Evolutionary conservation across 1,284 basidiomycete species (phyloP), one percentile per base, ranked within the genome.

Genomic region (Entoloma clypeatum): DNA sequence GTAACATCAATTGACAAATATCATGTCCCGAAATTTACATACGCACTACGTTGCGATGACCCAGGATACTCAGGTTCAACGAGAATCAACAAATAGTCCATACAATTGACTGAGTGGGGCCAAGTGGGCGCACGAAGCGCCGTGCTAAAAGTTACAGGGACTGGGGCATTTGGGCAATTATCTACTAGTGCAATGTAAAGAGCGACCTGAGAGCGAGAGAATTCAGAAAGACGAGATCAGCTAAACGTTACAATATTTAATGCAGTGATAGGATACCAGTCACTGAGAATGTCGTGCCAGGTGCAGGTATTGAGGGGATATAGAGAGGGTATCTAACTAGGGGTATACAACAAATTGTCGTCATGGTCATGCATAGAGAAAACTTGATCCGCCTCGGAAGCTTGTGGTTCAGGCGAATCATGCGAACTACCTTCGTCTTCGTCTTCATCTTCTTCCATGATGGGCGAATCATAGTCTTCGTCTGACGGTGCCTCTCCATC

Each of bases 401-500:
- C 43, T 25, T 34, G 47, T 24, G 46, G 38, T 36, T 28, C 29
- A 36, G 34, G 37, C 23, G 46, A 30, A 21, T 43, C 49, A 29
- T 47, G 37, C 23, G 46, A 30, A 21, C 42, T 49, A 29, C 46
- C 37, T 25, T 52, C 57, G 9, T 64, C 58, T 36, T 63, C 63
- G 17, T 62, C 64, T 36, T 68, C 67, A 24, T 68, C 67, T 50
- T 67, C 69, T 49, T 71, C 70, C 16, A 59, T 54, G 42, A 71
- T 71, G 5, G 70, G 64, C 5, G 62, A 62, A 39, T 72, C 69
- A 39, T 62, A 54, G 35, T 71, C 68, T 22, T 71, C 70, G 41
- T 71, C 71, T 29, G 63, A 66, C 31, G 67, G 67, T 31, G 44
- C 56, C 42, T 71, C 70, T 29, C 54, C 66, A 39, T 72, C 72